Conservation (phyloP, 2,329 filamentous ascomycete species). For the Nakataea oryzae region DNA sequence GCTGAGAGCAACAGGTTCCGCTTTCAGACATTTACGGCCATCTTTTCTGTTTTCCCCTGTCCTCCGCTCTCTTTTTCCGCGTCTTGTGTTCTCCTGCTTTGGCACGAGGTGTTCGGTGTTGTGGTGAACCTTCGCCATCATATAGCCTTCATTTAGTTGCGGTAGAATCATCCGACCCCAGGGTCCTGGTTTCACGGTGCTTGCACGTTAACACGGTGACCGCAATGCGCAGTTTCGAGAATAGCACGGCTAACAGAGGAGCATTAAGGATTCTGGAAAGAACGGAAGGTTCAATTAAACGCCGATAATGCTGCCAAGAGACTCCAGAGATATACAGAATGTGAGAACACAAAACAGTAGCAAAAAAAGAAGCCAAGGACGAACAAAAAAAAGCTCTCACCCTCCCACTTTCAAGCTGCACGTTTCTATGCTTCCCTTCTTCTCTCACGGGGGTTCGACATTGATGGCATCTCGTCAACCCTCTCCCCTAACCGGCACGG, state of each 20-base stretch:
- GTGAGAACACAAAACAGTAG: background rate
- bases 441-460: background rate
- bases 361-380: slow-evolving; percentile 2
- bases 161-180: background rate
- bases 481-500: background rate
- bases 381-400: background rate
- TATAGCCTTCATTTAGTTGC: background rate
- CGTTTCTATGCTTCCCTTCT: background rate
- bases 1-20: background rate
- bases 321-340: slow-evolving; percentile 1
- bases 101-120: background rate
- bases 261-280: background rate
- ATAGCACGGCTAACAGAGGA: background rate
- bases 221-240: no score
- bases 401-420: slow-evolving; percentile 1
- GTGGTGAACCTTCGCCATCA: background rate
- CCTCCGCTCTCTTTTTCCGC: background rate
- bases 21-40: background rate
- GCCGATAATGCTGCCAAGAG: slow-evolving; percentile 9
- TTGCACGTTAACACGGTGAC: no score
- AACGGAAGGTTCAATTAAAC: slow-evolving; percentile 10
- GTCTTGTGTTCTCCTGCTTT: background rate
- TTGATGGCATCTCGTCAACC: background rate
- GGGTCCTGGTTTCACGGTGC: background rate
- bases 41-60: background rate